Percentiles rank a stretch among this genome's conserved stretches.
Conservation (phyloP, 176 grass and related monocot genomes). For the Paspalum notatum region DNA sequence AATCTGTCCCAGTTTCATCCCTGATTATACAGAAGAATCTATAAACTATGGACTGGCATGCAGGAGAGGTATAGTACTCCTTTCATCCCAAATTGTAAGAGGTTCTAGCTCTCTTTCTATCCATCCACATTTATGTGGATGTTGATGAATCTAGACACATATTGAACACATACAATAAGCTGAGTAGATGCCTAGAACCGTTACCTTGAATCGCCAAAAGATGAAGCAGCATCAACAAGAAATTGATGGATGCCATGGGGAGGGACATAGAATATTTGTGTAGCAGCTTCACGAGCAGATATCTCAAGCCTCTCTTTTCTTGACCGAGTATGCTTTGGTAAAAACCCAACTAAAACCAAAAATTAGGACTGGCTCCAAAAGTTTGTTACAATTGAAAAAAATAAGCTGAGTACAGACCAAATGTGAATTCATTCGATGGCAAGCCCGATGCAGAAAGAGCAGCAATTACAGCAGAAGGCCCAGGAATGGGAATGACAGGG, state of each 20-base stretch:
- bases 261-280: conserved; percentile 94
- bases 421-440: conserved; percentile 88
- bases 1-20: too few species aligned
- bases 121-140: too few species aligned
- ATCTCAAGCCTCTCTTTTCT: conserved; percentile 75
- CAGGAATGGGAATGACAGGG: conserved; percentile 80
- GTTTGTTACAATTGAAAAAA: conserved; percentile 10
- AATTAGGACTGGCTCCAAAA: conserved; percentile 19
- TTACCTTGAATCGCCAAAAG: conserved; percentile 83
- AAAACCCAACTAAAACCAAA: conserved; percentile 85
- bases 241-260: conserved; percentile 90
- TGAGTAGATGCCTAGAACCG: too few species aligned
- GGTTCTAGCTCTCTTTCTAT: too few species aligned
- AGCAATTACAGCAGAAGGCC: conserved; percentile 75
- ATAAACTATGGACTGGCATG: background rate
- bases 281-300: conserved; percentile 73
- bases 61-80: background rate
- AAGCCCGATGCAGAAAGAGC: conserved; percentile 93
- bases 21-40: background rate
- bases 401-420: conserved; percentile 58
- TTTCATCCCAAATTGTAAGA: too few species aligned
- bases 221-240: conserved; percentile 68
- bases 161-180: too few species aligned
- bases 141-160: too few species aligned
- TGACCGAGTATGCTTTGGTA: conserved; percentile 76